Evolutionary conservation across 148 eudicot genomes (phyloP).

Genomic region (Cornus florida): DNA sequence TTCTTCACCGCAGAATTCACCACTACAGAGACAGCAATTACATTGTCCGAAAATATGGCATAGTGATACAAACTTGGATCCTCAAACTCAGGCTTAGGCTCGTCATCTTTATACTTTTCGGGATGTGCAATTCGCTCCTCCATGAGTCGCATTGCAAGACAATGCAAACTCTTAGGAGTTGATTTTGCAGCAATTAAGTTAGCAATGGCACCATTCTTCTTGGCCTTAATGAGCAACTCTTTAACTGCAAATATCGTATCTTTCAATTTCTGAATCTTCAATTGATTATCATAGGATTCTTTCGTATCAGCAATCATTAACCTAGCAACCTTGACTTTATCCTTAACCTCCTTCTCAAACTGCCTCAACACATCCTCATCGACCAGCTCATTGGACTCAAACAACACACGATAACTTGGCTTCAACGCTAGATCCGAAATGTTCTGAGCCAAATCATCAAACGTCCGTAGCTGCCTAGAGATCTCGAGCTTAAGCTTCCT

Average conservation of each 20-base stretch:
- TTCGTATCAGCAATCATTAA: slow-evolving; percentile 74
- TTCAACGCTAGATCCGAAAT: slow-evolving; percentile 56
- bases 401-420: slow-evolving; percentile 59
- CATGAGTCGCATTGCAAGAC: slow-evolving; percentile 88
- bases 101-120: slow-evolving; percentile 69
- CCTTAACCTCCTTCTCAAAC: slow-evolving; percentile 91
- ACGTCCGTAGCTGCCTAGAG: slow-evolving; percentile 68
- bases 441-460: slow-evolving; percentile 73
- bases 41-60: slow-evolving; percentile 91
- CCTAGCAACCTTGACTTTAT: slow-evolving; percentile 78
- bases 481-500: slow-evolving; percentile 83
- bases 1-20: slow-evolving; percentile 78
- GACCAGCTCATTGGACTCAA: slow-evolving; percentile 73
- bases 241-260: slow-evolving; percentile 92
- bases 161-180: slow-evolving; percentile 91
- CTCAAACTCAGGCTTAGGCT: slow-evolving; percentile 87
- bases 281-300: slow-evolving; percentile 90
- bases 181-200: slow-evolving; percentile 83
- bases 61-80: slow-evolving; percentile 79
- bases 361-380: slow-evolving; percentile 87
- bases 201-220: slow-evolving; percentile 77
- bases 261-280: slow-evolving; percentile 91
- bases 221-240: slow-evolving; percentile 76
- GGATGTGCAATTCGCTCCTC: slow-evolving; percentile 83
- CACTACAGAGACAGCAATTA: slow-evolving; percentile 90